Conservation (phyloP, 2,329 filamentous ascomycete species). For the Chaetomium globosum region DNA sequence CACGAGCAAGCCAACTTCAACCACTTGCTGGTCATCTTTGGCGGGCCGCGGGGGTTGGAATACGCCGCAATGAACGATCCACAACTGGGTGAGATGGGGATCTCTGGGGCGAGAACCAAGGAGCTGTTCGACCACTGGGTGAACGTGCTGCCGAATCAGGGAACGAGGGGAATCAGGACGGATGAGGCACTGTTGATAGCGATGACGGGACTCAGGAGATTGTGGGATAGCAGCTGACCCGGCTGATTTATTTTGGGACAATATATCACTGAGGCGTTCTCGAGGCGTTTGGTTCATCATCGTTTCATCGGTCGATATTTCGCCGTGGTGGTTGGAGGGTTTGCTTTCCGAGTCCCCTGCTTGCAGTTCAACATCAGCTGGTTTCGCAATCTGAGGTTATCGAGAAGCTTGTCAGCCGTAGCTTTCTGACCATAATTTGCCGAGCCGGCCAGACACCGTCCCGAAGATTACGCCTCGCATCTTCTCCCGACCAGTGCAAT, state of each 20-base stretch:
- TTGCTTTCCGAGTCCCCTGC: constrained; percentile 1
- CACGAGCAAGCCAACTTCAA: constrained; percentile 57
- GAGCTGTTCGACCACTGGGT: constrained; percentile 84
- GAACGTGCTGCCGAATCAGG: constrained; percentile 77
- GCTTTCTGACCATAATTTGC: background rate
- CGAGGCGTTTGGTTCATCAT: background rate
- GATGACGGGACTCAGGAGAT: constrained; percentile 65
- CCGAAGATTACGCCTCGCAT: background rate
- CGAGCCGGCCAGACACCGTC: background rate
- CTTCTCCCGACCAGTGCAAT: background rate
- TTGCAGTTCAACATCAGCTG: background rate
- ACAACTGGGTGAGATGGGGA: constrained; percentile 60
- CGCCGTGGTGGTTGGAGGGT: background rate
- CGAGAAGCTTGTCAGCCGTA: background rate
- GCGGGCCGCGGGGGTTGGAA: constrained; percentile 78
- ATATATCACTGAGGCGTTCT: constrained; percentile 2
- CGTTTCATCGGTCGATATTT: background rate
- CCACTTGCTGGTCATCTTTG: constrained; percentile 78
- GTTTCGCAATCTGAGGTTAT: background rate
- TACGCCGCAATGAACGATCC: constrained; percentile 67
- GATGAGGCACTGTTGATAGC: constrained; percentile 83
- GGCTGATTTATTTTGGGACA: background rate
- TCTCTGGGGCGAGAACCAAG: constrained; percentile 64
- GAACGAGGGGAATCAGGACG: constrained; percentile 78
- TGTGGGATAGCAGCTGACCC: constrained; percentile 51